Percentiles rank a stretch among this genome's conserved stretches.
Conservation (phyloP, 129 eudicot species). For the Deinandra increscens region DNA sequence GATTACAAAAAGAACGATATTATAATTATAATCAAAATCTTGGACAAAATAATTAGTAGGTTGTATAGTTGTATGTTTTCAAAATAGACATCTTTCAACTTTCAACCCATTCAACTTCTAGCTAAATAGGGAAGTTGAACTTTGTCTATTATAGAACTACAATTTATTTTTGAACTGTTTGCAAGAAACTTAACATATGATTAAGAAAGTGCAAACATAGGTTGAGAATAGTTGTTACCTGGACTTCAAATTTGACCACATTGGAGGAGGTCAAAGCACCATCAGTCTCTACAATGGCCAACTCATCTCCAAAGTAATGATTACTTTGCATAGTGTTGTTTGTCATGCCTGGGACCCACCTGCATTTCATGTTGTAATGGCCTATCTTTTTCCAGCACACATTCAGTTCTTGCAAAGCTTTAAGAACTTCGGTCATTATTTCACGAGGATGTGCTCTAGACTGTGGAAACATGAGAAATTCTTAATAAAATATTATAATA, state of each 20-base stretch:
- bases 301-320: conserved; percentile 75
- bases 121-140: neutral
- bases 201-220: neutral
- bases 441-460: conserved; percentile 97
- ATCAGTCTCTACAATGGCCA: conserved; percentile 62
- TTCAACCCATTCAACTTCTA: neutral
- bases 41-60: neutral
- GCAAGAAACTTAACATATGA: neutral
- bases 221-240: conserved; percentile 46
- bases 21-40: neutral
- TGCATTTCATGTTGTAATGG: conserved; percentile 94
- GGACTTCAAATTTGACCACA: conserved; percentile 90
- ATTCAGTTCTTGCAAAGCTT: conserved; percentile 89
- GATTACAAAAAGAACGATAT: neutral
- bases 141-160: neutral
- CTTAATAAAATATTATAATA: conserved; percentile 3
- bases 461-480: conserved; percentile 32
- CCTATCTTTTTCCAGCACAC: conserved; percentile 98
- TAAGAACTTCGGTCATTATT: conserved; percentile 91
- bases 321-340: conserved; percentile 44
- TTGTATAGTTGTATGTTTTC: neutral
- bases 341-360: conserved; percentile 49
- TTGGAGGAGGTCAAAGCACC: conserved; percentile 43
- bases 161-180: neutral
- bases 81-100: neutral